Evolutionary conservation across 257 asterid genomes (phyloP).

Genomic region (Solanum medicagineum): DNA sequence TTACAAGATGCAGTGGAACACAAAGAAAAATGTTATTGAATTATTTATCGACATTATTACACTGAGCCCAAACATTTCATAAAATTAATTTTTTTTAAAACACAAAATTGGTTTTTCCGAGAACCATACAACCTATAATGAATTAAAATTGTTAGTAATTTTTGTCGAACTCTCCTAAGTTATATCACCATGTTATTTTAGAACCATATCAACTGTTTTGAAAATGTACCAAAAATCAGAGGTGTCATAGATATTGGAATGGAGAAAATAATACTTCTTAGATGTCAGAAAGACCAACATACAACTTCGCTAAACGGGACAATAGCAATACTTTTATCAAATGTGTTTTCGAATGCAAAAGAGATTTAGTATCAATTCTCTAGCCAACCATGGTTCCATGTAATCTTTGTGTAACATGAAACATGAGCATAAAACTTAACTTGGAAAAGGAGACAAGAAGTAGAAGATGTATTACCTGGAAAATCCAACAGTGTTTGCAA

Average conservation of each 20-base stretch:
- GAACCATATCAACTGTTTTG: background rate
- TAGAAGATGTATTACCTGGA: constrained; percentile 48
- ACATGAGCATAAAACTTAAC: background rate
- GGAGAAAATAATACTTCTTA: background rate
- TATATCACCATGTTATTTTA: background rate
- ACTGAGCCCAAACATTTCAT: background rate
- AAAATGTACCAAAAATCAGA: background rate
- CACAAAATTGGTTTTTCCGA: background rate
- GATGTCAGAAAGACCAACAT: background rate
- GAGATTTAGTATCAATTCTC: background rate
- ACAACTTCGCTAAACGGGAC: background rate
- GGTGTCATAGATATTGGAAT: background rate
- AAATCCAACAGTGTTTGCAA: constrained; percentile 58
- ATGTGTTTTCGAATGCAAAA: background rate
- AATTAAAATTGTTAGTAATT: background rate
- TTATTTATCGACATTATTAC: too few species aligned
- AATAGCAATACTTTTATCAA: background rate
- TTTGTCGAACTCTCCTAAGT: background rate
- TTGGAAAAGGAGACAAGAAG: constrained; percentile 3
- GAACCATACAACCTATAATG: background rate
- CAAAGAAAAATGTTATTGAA: background rate
- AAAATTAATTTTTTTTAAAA: background rate
- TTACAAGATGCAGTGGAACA: background rate
- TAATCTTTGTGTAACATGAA: background rate
- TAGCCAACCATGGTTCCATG: background rate